Evolutionary conservation across 768 basidiomycete genomes (phyloP), one percentile per base, ranked within the genome.

Genomic region (Russula vinacea): DNA sequence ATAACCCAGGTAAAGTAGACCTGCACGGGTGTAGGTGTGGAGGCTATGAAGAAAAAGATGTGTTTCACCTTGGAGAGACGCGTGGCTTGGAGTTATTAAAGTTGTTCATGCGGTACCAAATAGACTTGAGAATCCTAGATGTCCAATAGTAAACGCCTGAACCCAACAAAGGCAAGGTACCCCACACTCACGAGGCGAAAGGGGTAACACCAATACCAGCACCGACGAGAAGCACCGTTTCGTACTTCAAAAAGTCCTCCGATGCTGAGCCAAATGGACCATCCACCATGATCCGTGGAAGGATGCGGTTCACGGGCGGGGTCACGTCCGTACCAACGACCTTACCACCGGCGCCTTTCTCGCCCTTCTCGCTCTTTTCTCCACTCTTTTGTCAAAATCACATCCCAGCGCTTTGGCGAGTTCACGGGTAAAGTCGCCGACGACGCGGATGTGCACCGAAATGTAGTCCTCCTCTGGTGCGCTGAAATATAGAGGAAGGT

Each of bases 191-290:
- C 88, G 90, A 92, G 58, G 95, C 94, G 70, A 98, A 97, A 3
- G 95, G 95, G 0, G 95, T 97, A 40, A 97, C 94, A 69, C 95
- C 95, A 66, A 98, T 98, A 75, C 95, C 96, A 61, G 90, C 94
- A 68, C 93, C 94, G 53, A 95, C 91, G 44, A 97, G 84, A 37
- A 96, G 76, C 40, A 94, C 82, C 1, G 92, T 90, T 77, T 97
- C 94, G 68, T 85, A 94, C 60, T 92, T 93, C 73, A 91, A 78
- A 73, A 90, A 95, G 73, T 95, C 93, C 74, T 98, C 95, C 47
- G 86, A 88, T 10, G 95, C 93, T 65, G 85, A 88, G 16, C 95
- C 95, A 72, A 97, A 98, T 5, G 95, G 95, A 17, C 94, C 95
- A 71, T 98, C 95, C 56, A 98, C 84, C 94, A 97, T 97, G 71